These are phyloP conservation scores for Eutrema salsugineum DNA, from an alignment of 441 rosid genomes.

Conservation along the genomic window DNA sequence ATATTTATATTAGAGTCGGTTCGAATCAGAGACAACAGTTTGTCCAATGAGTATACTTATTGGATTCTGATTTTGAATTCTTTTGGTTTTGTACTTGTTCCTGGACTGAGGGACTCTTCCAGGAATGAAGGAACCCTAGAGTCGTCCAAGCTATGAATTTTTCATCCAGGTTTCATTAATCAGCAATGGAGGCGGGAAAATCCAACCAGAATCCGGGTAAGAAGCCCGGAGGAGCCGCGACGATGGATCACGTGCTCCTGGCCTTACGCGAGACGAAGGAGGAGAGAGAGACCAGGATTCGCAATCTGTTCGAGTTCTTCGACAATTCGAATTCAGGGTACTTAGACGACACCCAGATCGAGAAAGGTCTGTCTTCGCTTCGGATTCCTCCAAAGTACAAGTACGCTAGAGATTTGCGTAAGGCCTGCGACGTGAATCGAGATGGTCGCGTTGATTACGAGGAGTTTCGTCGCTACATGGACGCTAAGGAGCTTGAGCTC, in stretches of 20 bases:
- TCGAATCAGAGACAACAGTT: not conserved
- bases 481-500: conserved; percentile 88
- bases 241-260: conserved; percentile 79
- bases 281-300: conserved; percentile 74
- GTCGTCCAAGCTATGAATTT: not conserved
- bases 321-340: conserved; percentile 58
- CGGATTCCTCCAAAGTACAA: conserved; percentile 71
- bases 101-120: not conserved
- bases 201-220: conserved; percentile 36
- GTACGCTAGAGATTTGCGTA: conserved; percentile 76
- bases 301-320: conserved; percentile 66
- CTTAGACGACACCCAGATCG: conserved; percentile 81
- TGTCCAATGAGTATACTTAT: not conserved
- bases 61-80: not conserved
- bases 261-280: conserved; percentile 84
- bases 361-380: conserved; percentile 71
- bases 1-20: not conserved
- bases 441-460: conserved; percentile 84
- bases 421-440: conserved; percentile 73
- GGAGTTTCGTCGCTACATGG: conserved; percentile 91
- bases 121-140: not conserved
- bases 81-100: not conserved
- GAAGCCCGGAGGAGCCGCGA: conserved; percentile 51
- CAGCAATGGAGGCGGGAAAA: conserved; percentile 21
- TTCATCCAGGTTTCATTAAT: conserved; percentile 3